A percentile compares a stretch with the other conserved stretches of the same genome.
Evolutionary conservation across 352 stramenopile genomes (phyloP).

Genomic region (Phytophthora sp.): DNA sequence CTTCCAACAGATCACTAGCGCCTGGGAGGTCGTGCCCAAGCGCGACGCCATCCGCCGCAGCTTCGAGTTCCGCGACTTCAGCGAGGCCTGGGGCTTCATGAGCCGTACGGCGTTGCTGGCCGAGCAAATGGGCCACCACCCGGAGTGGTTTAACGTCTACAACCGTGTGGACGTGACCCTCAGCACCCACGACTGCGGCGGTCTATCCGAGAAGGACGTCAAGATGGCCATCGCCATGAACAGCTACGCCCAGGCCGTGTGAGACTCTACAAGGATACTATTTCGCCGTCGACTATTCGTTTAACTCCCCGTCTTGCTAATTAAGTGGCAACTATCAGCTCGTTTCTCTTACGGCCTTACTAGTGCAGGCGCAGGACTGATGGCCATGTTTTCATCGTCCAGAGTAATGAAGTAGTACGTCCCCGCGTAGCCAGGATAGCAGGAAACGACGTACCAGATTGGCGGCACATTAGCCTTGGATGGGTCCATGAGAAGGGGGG

Average conservation of each 20-base stretch:
- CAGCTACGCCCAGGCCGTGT: constrained; percentile 53
- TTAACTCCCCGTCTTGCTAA: background rate
- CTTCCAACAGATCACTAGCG: constrained; percentile 51
- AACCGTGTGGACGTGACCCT: constrained; percentile 97
- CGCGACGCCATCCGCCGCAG: constrained; percentile 85
- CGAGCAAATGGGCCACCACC: constrained; percentile 96
- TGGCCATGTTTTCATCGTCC: constrained; percentile 20
- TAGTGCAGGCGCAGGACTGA: background rate
- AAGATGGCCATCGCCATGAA: constrained; percentile 80
- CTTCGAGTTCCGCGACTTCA: constrained; percentile 90
- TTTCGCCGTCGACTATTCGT: too few species aligned
- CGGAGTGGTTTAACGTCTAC: constrained; percentile 99
- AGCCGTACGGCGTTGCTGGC: constrained; percentile 69
- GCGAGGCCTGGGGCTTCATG: constrained; percentile 85
- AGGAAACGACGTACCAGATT: background rate
- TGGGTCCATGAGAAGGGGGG: constrained; percentile 19
- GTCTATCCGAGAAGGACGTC: constrained; percentile 91
- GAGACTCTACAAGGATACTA: background rate
- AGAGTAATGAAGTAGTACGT: constrained; percentile 6
- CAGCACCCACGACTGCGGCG: constrained; percentile 96
- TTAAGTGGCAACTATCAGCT: background rate
- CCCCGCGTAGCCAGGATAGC: background rate
- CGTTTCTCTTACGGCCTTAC: background rate
- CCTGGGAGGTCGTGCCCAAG: constrained; percentile 57
- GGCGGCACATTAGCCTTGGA: constrained; percentile 1